Evolutionary conservation across 1,139 yeast genomes (phyloP).

Genomic region (Kodamaea fungicola): DNA sequence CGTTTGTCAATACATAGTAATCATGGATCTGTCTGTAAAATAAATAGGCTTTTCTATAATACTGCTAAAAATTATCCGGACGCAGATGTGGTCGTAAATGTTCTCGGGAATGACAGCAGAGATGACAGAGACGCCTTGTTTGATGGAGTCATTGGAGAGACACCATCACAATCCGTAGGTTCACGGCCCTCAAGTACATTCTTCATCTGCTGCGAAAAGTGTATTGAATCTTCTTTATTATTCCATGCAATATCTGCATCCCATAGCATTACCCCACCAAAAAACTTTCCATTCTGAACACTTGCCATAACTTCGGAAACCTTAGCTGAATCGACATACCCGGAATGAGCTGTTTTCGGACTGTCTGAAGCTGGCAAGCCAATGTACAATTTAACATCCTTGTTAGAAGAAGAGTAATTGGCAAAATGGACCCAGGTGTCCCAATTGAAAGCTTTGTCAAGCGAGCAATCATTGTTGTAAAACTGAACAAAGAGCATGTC

Average conservation of each 20-base stretch:
- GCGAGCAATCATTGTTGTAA: slow-evolving; percentile 18
- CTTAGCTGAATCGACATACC: slow-evolving; percentile 10
- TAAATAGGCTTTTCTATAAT: too few relatives aligned
- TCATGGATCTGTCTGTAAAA: too few relatives aligned
- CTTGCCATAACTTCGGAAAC: slow-evolving; percentile 1
- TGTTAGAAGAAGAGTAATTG: slow-evolving; percentile 12
- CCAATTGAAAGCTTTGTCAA: slow-evolving; percentile 46
- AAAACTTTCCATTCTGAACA: slow-evolving; percentile 13
- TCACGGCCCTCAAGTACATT: neutral
- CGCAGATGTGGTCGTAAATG: too few relatives aligned
- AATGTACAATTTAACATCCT: slow-evolving; percentile 13
- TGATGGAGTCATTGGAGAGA: too few relatives aligned
- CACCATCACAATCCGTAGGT: too few relatives aligned
- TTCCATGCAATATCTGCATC: slow-evolving; percentile 5
- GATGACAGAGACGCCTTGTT: too few relatives aligned
- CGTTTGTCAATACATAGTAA: too few relatives aligned
- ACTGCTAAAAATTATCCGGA: too few relatives aligned
- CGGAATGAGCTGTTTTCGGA: slow-evolving; percentile 9
- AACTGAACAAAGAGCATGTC: slow-evolving; percentile 19
- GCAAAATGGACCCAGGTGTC: slow-evolving; percentile 33
- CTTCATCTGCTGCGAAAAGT: slow-evolving; percentile 1
- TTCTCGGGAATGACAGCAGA: too few relatives aligned
- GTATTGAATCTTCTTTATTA: slow-evolving; percentile 1
- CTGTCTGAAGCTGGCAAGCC: slow-evolving; percentile 14
- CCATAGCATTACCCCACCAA: slow-evolving; percentile 8